Evolutionary conservation across 1,284 basidiomycete species (phyloP).

Genomic region (Irpex sp.): DNA sequence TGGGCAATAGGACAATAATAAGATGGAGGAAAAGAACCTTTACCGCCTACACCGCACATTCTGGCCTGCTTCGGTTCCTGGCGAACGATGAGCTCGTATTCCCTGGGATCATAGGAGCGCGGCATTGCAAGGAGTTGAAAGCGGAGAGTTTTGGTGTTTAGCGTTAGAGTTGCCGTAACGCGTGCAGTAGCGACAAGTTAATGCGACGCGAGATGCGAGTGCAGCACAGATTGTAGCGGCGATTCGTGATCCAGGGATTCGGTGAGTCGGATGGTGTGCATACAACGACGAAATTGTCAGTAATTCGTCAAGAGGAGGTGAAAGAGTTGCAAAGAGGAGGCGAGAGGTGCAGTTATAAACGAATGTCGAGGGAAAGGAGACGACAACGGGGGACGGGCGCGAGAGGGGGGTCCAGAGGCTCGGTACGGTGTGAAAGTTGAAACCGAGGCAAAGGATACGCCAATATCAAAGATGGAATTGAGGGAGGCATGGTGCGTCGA

Average conservation of each 20-base stretch:
- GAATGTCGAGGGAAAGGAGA: neutral
- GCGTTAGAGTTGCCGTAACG: neutral
- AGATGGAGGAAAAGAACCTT: conserved; percentile 39
- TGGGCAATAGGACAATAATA: neutral
- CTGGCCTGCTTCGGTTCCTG: conserved; percentile 89
- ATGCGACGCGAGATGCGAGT: neutral
- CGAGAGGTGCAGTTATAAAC: neutral
- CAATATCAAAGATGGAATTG: neutral
- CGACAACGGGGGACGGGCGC: conserved; percentile 11
- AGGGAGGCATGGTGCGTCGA: neutral
- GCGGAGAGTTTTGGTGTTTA: neutral
- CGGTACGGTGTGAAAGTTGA: conserved; percentile 7
- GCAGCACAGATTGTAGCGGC: neutral
- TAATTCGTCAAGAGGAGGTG: neutral
- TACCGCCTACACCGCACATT: conserved; percentile 90
- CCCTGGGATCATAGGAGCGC: conserved; percentile 41
- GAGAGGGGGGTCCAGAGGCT: conserved; percentile 17
- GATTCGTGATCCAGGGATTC: neutral
- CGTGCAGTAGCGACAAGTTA: neutral
- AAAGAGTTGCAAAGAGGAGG: neutral
- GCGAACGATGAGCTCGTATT: conserved; percentile 78
- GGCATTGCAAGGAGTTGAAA: conserved; percentile 10
- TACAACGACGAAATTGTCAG: neutral
- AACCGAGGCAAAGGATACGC: neutral
- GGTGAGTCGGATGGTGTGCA: neutral